Conservation (phyloP, 352 stramenopile species). For the Phytophthora capsici region DNA sequence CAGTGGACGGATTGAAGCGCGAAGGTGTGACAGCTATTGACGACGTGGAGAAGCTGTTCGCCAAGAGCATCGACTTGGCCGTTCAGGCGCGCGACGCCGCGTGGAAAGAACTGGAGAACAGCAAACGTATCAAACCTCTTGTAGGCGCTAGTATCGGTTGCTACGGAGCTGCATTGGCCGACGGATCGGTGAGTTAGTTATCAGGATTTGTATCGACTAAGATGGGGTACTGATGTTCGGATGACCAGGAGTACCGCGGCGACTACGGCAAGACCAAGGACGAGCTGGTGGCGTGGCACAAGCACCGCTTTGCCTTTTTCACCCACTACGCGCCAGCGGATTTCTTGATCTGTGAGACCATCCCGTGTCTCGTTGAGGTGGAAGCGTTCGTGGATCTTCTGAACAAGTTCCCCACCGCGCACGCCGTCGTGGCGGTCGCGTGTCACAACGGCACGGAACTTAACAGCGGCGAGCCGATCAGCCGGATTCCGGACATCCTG, state of each 20-base stretch:
- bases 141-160: constrained; percentile 87
- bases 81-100: constrained; percentile 64
- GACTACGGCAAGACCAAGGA: constrained; percentile 75
- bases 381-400: constrained; percentile 79
- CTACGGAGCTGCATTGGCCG: constrained; percentile 82
- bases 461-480: constrained; percentile 72
- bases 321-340: constrained; percentile 54
- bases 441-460: constrained; percentile 69
- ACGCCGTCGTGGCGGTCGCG: constrained; percentile 70
- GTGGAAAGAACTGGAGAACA: constrained; percentile 53
- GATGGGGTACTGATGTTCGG: constrained; percentile 2
- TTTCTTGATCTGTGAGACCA: constrained; percentile 87
- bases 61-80: constrained; percentile 79
- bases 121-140: constrained; percentile 61
- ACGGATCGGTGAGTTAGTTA: constrained; percentile 71
- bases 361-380: constrained; percentile 85
- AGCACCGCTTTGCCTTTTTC: constrained; percentile 77
- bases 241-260: constrained; percentile 80
- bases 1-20: constrained; percentile 80
- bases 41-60: constrained; percentile 71
- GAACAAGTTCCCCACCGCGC: constrained; percentile 60
- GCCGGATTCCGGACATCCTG: constrained; percentile 49
- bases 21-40: constrained; percentile 51
- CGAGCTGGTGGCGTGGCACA: constrained; percentile 81
- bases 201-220: constrained; percentile 5